Conservation (phyloP, 306 rosid species). For the Quercus suber region DNA sequence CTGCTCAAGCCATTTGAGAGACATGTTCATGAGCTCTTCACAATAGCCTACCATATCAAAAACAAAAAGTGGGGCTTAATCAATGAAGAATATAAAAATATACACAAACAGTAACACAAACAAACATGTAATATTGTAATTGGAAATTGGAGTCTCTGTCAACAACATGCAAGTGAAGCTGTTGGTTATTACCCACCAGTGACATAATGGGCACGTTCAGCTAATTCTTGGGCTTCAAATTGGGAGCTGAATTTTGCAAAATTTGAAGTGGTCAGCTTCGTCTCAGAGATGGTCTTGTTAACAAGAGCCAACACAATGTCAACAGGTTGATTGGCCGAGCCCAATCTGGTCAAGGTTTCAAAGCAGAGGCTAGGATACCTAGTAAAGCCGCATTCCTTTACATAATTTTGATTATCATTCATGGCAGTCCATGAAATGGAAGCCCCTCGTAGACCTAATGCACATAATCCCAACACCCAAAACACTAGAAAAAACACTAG, state of each 20-base stretch:
- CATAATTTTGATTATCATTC: neutral
- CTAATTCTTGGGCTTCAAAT: slow-evolving; percentile 3
- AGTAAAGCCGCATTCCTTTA: slow-evolving; percentile 29
- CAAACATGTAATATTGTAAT: too few species aligned
- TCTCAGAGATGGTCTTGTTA: slow-evolving; percentile 34
- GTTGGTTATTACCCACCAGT: slow-evolving; percentile 21
- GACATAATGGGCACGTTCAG: slow-evolving; percentile 14
- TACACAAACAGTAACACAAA: neutral
- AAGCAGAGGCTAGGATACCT: slow-evolving; percentile 39
- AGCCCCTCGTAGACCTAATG: slow-evolving; percentile 14
- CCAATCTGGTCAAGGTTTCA: slow-evolving; percentile 31
- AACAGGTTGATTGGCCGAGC: slow-evolving; percentile 18
- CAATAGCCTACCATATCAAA: slow-evolving; percentile 32
- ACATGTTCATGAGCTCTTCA: slow-evolving; percentile 36
- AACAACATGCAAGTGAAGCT: too few species aligned
- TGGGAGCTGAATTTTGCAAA: slow-evolving; percentile 20
- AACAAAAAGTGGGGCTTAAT: neutral
- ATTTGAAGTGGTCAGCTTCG: slow-evolving; percentile 25
- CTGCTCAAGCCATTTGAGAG: slow-evolving; percentile 38
- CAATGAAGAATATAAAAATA: neutral
- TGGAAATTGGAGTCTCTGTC: too few species aligned
- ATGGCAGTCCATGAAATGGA: slow-evolving; percentile 8
- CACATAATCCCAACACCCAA: slow-evolving; percentile 9
- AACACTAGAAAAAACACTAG: slow-evolving; percentile 3
- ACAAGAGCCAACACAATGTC: slow-evolving; percentile 31